These are phyloP conservation scores for Capronia epimyces DNA, from an alignment of 2,329 filamentous ascomycete species.

Conservation along the genomic window DNA sequence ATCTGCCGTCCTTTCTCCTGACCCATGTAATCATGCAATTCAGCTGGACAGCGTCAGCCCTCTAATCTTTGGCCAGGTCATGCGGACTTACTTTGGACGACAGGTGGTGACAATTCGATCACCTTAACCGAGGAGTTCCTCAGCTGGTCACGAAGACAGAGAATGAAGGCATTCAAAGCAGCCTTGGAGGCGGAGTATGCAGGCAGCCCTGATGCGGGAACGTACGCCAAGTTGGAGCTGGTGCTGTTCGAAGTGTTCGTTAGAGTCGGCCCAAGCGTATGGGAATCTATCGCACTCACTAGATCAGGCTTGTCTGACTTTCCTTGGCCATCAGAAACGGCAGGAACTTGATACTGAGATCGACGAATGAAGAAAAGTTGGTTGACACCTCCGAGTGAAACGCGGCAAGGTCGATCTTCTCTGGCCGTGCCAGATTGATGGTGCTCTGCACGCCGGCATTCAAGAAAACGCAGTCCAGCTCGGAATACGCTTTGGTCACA, in stretches of 20 bases:
- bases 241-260: slow-evolving; percentile 30
- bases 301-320: slow-evolving; percentile 32
- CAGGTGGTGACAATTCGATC: slow-evolving; percentile 46
- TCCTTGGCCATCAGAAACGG: slow-evolving; percentile 39
- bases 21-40: slow-evolving; percentile 49
- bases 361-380: slow-evolving; percentile 47
- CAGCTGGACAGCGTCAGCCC: slow-evolving; percentile 34
- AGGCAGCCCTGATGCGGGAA: slow-evolving; percentile 44
- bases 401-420: slow-evolving; percentile 38
- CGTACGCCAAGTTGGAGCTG: slow-evolving; percentile 43
- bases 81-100: slow-evolving; percentile 35
- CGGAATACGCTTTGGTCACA: slow-evolving; percentile 40
- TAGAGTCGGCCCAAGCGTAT: background rate
- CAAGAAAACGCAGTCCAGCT: slow-evolving; percentile 53
- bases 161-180: slow-evolving; percentile 46
- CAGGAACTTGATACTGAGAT: slow-evolving; percentile 44
- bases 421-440: slow-evolving; percentile 46
- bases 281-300: slow-evolving; percentile 25
- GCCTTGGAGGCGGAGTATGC: slow-evolving; percentile 53
- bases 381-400: slow-evolving; percentile 44
- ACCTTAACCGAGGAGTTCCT: slow-evolving; percentile 36
- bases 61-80: no score
- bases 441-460: slow-evolving; percentile 53
- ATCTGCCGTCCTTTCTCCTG: slow-evolving; percentile 39
- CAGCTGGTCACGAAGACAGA: slow-evolving; percentile 45